A percentile compares a stretch with the other conserved stretches of the same genome.
Conservation (phyloP, 352 stramenopile species). For the Phytophthora sp. region DNA sequence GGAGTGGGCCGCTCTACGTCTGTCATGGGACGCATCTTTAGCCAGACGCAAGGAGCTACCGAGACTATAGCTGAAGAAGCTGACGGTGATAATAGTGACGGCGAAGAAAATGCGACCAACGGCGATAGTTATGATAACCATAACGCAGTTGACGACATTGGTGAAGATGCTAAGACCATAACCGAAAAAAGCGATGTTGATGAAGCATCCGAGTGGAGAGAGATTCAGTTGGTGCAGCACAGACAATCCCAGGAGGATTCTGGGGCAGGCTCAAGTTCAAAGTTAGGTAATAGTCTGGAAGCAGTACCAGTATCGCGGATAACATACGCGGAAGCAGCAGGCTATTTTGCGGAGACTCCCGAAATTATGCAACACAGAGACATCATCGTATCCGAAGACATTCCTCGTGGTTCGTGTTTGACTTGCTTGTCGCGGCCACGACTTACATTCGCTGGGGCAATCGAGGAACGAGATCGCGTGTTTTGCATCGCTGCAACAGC, state of each 20-base stretch:
- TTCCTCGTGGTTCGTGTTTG: conserved; percentile 57
- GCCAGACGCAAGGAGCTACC: conserved; percentile 34
- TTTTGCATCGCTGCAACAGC: conserved; percentile 72
- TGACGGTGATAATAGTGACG: conserved; percentile 30
- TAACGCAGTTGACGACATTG: conserved; percentile 10
- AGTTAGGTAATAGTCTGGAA: conserved; percentile 4
- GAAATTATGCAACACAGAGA: conserved; percentile 51
- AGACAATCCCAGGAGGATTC: conserved; percentile 6
- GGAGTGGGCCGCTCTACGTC: conserved; percentile 24
- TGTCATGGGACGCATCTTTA: conserved; percentile 54
- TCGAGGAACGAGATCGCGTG: conserved; percentile 73
- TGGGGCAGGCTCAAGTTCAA: background rate
- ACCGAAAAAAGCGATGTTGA: conserved; percentile 29
- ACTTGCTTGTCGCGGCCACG: conserved; percentile 61
- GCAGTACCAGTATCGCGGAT: conserved; percentile 29
- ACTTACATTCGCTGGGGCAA: conserved; percentile 56
- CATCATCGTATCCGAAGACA: conserved; percentile 64
- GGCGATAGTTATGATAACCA: background rate
- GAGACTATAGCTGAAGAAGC: conserved; percentile 55
- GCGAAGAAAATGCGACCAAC: conserved; percentile 9
- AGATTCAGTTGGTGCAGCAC: conserved; percentile 56
- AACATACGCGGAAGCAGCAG: conserved; percentile 48
- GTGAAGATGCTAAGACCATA: conserved; percentile 8
- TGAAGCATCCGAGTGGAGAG: conserved; percentile 54
- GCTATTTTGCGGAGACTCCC: conserved; percentile 48